These are phyloP conservation scores for Aureobasidium sp. DNA, from an alignment of 2,329 filamentous ascomycete species.

Conservation along the genomic window DNA sequence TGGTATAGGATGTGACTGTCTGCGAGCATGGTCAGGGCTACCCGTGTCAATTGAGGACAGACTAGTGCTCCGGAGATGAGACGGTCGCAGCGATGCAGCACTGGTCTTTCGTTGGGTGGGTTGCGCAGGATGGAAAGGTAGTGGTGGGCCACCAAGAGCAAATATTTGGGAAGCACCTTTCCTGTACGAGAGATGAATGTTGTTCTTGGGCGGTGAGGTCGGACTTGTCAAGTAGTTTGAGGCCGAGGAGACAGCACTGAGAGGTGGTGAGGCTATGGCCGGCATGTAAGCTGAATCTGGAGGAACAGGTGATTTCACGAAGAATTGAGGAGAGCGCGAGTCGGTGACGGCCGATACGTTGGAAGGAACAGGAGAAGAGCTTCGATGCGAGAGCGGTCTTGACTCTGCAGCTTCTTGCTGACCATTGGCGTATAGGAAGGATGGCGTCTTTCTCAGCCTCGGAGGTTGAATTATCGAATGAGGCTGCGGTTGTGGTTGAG, in stretches of 20 bases:
- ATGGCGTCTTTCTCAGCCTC: conserved; percentile 36
- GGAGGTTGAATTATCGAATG: conserved; percentile 25
- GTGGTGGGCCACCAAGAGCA: conserved; percentile 19
- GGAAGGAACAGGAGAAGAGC: conserved; percentile 25
- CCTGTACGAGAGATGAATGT: conserved; percentile 41
- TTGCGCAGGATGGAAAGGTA: conserved; percentile 7
- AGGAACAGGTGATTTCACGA: neutral
- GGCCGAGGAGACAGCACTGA: conserved; percentile 22
- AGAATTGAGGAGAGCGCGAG: conserved; percentile 2
- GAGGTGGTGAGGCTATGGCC: conserved; percentile 26
- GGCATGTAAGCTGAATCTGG: conserved; percentile 18
- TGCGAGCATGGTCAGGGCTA: conserved; percentile 1
- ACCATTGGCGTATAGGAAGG: conserved; percentile 46
- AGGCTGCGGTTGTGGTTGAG: conserved; percentile 36
- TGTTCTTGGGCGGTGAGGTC: conserved; percentile 39
- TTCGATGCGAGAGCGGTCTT: conserved; percentile 18
- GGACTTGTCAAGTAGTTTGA: conserved; percentile 26
- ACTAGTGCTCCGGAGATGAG: conserved; percentile 4
- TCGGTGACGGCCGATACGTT: conserved; percentile 24
- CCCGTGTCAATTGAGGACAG: conserved; percentile 11
- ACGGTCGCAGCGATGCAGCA: neutral
- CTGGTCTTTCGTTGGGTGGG: neutral
- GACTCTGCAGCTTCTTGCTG: conserved; percentile 31
- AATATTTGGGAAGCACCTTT: conserved; percentile 43
- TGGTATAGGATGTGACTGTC: conserved; percentile 7